A percentile compares a stretch with the other conserved stretches of the same genome.
These are phyloP conservation scores for Camellia oleifera DNA, from an alignment of 179 eudicot species.

Conservation along the genomic window DNA sequence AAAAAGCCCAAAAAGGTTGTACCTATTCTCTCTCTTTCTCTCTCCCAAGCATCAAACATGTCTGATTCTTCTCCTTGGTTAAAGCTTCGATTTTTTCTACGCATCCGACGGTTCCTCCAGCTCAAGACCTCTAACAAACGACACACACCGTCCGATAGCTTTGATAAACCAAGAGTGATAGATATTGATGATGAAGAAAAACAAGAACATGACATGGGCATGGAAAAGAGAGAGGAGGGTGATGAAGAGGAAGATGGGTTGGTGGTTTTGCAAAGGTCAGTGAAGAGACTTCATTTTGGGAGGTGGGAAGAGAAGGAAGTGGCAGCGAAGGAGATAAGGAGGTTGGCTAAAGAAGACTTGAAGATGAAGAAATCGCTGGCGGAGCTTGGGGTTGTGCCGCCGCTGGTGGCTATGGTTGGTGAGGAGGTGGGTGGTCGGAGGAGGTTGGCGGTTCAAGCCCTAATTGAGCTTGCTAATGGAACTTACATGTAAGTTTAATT, in stretches of 20 bases:
- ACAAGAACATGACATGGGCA: too few relatives aligned
- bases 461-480: conserved; percentile 57
- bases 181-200: not conserved
- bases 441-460: conserved; percentile 49
- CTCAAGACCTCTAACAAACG: conserved; percentile 15
- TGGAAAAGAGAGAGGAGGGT: not conserved
- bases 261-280: conserved; percentile 48
- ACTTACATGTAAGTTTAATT: conserved; percentile 61
- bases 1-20: conserved; percentile 19
- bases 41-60: conserved; percentile 18
- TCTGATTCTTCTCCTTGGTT: conserved; percentile 27
- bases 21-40: not conserved
- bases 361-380: conserved; percentile 43
- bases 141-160: conserved; percentile 3
- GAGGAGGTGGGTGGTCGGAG: conserved; percentile 33
- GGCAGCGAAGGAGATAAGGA: conserved; percentile 54
- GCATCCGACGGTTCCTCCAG: conserved; percentile 31
- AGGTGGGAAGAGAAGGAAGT: conserved; percentile 59
- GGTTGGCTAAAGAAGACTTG: conserved; percentile 37
- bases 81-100: conserved; percentile 25
- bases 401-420: conserved; percentile 64
- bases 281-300: conserved; percentile 73
- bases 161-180: not conserved
- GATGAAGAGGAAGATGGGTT: conserved; percentile 11
- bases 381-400: conserved; percentile 76